Evolutionary conservation across 2,329 filamentous ascomycete species (phyloP).

Genomic region (Alternaria sp.): DNA sequence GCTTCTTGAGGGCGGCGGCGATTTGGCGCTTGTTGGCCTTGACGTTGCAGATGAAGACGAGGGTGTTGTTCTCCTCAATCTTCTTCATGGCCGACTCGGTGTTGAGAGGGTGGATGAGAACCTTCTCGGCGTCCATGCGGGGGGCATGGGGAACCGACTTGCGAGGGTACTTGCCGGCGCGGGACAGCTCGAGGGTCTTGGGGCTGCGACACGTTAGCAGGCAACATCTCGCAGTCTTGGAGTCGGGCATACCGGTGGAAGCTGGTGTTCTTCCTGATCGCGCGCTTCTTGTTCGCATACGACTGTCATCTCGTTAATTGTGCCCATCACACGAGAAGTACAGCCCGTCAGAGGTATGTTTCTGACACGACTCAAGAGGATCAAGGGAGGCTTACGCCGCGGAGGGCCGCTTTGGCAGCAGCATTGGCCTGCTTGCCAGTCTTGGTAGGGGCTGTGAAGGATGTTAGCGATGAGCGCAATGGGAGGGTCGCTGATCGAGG

Average conservation of each 20-base stretch:
- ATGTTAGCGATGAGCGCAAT: constrained; percentile 32
- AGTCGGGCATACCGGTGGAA: constrained; percentile 73
- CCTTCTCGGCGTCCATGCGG: constrained; percentile 95
- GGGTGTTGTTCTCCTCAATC: constrained; percentile 99
- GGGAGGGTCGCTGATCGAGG: constrained; percentile 21
- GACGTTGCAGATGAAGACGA: constrained; percentile 95
- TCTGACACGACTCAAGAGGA: constrained; percentile 57
- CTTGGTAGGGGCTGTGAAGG: constrained; percentile 63
- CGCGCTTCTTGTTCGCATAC: constrained; percentile 85
- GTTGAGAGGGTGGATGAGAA: constrained; percentile 97
- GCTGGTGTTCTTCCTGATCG: constrained; percentile 87
- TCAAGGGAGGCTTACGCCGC: constrained; percentile 74
- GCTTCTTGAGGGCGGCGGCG: constrained; percentile 97
- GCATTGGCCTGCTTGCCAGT: constrained; percentile 77
- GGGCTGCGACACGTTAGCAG: constrained; percentile 54
- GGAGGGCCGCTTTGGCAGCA: constrained; percentile 94
- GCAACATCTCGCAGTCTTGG: not conserved
- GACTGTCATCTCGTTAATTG: constrained; percentile 59
- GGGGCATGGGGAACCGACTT: constrained; percentile 90
- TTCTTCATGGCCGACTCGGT: constrained; percentile 99
- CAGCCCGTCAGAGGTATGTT: constrained; percentile 60
- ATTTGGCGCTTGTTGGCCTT: constrained; percentile 98
- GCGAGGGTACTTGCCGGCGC: constrained; percentile 93
- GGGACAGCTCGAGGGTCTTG: constrained; percentile 92
- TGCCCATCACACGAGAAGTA: constrained; percentile 49